Base-by-base conservation (phyloP, 371 early-diverging fungal genomes). In the Lichtheimia corymbifera region DNA sequence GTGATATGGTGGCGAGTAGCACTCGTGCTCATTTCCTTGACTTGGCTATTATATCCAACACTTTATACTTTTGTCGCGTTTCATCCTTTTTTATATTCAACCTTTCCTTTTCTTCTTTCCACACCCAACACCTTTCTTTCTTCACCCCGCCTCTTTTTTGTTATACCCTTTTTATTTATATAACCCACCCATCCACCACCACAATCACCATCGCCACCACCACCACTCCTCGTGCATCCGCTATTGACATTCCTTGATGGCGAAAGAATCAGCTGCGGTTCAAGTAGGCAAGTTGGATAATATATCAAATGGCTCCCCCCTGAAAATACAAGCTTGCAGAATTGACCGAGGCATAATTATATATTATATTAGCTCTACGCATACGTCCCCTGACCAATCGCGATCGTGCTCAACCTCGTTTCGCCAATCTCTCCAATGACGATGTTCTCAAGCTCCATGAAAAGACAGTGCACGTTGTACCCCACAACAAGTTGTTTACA, bases 321-420 rank as follows among this genome's bases (percentile, higher is more conserved):
- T 47, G 47, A 47, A 47, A 47, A 5, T 20, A 43, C 28, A 52
- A 35, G 42, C 28, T 22, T 40, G 42, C 18, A 20, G 25, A 56
- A 22, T 22, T 11, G 43, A 15, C n/a, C 18, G 18, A 24, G 18
- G 40, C 20, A 24, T 40, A 42, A 60, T 50, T 35, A 27, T 27
- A 28, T 47, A 44, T 40, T 22, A 35, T 18, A 28, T 41, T 59
- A 79, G 79, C 79, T 22, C 61, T 79, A 22, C 71, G 80, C 55
- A 73, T 80, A 47, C 68, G 80, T 15, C 77, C 80, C 5, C 58
- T 80, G 27, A 80, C 72, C 44, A 76, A 75, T 62, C 58, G 66
- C 43, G 80, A 80, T 62, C 77, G 80, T 30, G 61, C 67, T 1
- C 77, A 77, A 72, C 76, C 76, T 52, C 70, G 80, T 30, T 74